Conservation (phyloP, 768 basidiomycete species). For the Strobilomyces dryophilus region DNA sequence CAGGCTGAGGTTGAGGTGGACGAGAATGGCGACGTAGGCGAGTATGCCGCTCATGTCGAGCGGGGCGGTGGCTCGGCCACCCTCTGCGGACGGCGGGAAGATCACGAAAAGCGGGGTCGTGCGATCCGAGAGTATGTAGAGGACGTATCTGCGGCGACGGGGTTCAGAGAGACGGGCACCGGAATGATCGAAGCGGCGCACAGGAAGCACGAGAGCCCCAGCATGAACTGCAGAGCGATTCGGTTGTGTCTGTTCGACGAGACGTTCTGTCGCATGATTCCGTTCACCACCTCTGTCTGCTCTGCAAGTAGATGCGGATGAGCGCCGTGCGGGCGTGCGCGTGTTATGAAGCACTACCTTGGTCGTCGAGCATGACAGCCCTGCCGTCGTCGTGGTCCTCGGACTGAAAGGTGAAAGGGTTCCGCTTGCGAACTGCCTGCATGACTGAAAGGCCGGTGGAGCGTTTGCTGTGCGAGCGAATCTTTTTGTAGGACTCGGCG, state of each 20-base stretch:
- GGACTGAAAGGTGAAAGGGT: constrained; percentile 39
- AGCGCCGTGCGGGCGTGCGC: background rate
- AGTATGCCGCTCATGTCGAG: constrained; percentile 45
- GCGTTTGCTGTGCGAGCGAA: background rate
- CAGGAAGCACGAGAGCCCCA: constrained; percentile 46
- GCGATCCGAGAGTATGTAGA: constrained; percentile 40
- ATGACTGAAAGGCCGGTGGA: constrained; percentile 10
- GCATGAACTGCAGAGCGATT: constrained; percentile 36
- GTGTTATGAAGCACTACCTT: constrained; percentile 34
- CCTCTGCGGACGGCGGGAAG: constrained; percentile 31
- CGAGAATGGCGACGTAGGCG: constrained; percentile 43
- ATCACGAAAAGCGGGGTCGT: constrained; percentile 47
- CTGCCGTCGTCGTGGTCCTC: constrained; percentile 29
- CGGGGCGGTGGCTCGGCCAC: constrained; percentile 21
- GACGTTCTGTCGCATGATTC: constrained; percentile 42
- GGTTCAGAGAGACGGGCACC: constrained; percentile 4
- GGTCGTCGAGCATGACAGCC: constrained; percentile 49
- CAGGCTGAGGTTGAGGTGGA: constrained; percentile 48
- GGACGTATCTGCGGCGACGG: constrained; percentile 39
- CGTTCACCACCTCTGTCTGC: constrained; percentile 56
- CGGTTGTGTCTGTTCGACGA: constrained; percentile 40
- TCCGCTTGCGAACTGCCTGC: constrained; percentile 40
- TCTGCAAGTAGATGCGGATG: constrained; percentile 40
- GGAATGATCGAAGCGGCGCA: constrained; percentile 26
- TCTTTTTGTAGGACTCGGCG: constrained; percentile 9